Evolutionary conservation across 2,329 filamentous ascomycete species (phyloP).

Genomic region (Neonectria sp.): DNA sequence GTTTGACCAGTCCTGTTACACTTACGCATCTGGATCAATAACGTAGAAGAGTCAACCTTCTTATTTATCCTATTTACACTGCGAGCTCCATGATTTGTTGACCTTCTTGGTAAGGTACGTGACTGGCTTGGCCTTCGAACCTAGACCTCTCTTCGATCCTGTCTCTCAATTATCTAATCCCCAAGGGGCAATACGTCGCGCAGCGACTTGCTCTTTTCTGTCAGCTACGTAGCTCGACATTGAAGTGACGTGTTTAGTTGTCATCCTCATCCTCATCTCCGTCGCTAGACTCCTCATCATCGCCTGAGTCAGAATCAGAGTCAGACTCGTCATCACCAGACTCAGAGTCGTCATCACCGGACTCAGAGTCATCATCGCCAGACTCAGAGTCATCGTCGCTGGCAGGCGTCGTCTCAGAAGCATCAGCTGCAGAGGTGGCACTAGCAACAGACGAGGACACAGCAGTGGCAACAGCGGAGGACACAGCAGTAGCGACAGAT

Average conservation of each 20-base stretch:
- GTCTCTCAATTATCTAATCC: constrained; percentile 14
- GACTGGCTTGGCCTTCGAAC: constrained; percentile 14
- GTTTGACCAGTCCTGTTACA: too few relatives aligned
- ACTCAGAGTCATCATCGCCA: not conserved
- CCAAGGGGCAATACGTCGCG: constrained; percentile 12
- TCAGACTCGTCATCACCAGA: constrained; percentile 7
- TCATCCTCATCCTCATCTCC: constrained; percentile 14
- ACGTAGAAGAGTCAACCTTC: not conserved
- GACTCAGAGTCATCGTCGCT: constrained; percentile 4
- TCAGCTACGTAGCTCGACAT: not conserved
- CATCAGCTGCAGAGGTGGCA: constrained; percentile 10
- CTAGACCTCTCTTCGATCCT: constrained; percentile 12
- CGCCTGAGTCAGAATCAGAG: constrained; percentile 9
- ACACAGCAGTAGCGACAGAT: constrained; percentile 7
- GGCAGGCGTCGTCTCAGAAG: constrained; percentile 24
- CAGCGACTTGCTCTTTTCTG: constrained; percentile 10
- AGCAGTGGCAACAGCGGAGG: constrained; percentile 8
- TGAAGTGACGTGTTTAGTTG: not conserved
- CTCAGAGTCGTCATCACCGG: constrained; percentile 10
- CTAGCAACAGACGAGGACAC: not conserved
- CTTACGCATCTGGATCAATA: not conserved
- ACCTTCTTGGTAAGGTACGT: not conserved
- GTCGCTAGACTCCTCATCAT: constrained; percentile 18
- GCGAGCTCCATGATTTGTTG: not conserved
- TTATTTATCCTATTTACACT: not conserved